A percentile compares a stretch with the other conserved stretches of the same genome.
Conservation (phyloP, 805 yeast species). For the Candida qinlingensis region DNA sequence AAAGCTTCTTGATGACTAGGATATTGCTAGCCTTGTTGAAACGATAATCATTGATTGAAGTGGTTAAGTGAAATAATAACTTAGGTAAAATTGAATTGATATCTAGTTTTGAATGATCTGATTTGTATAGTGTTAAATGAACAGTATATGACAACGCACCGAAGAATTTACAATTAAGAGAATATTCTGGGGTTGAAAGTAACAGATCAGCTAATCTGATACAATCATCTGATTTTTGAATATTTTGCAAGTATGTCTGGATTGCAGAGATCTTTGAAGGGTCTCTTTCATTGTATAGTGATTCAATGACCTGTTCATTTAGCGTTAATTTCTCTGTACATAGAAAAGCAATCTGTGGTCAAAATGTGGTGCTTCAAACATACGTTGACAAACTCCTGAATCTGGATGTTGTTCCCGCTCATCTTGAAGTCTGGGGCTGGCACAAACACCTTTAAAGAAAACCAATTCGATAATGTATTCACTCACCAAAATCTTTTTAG, state of each 20-base stretch:
- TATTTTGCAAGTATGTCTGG: conserved; percentile 51
- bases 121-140: conserved; percentile 33
- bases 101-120: conserved; percentile 15
- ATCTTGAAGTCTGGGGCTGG: too few relatives aligned
- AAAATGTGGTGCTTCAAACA: too few relatives aligned
- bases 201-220: conserved; percentile 52
- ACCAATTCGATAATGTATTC: too few relatives aligned
- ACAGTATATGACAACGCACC: conserved; percentile 82
- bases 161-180: conserved; percentile 56
- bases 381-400: too few relatives aligned
- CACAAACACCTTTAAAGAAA: too few relatives aligned
- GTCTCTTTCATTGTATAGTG: conserved; percentile 19
- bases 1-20: conserved; percentile 52
- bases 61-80: conserved; percentile 14
- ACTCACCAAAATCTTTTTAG: too few relatives aligned
- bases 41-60: conserved; percentile 7
- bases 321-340: neutral
- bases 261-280: conserved; percentile 34
- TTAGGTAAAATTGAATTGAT: conserved; percentile 10
- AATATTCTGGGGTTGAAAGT: conserved; percentile 31
- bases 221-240: conserved; percentile 56
- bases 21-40: conserved; percentile 14
- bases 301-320: conserved; percentile 17
- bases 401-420: too few relatives aligned
- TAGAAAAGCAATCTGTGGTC: too few relatives aligned